Percentiles rank a stretch among this genome's conserved stretches.
phyloP scores from a whole-genome alignment of 2,329 filamentous ascomycete species.

The Leptodontidium sp. region DNA sequence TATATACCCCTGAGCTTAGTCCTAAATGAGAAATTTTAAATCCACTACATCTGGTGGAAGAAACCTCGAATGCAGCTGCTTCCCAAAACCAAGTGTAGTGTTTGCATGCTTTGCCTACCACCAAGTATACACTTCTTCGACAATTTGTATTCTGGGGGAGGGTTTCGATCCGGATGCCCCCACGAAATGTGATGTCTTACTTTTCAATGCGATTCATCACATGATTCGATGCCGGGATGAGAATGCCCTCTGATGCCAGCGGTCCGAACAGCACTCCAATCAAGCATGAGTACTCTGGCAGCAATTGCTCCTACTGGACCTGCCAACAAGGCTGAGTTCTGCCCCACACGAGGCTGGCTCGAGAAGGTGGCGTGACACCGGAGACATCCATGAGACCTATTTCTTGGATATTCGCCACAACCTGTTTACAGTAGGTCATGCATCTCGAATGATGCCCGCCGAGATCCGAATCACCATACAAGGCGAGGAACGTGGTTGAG shows the following conservation, averaged over 20 bases:
- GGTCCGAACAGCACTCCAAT: background rate
- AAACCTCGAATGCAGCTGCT: background rate
- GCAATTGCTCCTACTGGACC: background rate
- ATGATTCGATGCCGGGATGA: background rate
- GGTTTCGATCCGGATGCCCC: background rate
- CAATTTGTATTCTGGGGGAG: background rate
- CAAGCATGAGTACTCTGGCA: background rate
- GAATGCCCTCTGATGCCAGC: background rate
- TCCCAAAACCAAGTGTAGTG: background rate
- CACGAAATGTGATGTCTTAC: background rate
- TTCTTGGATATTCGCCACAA: background rate
- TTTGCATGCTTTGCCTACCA: background rate
- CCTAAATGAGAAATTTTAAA: slow-evolving; percentile 12
- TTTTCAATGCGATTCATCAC: background rate
- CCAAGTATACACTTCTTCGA: background rate
- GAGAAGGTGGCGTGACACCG: slow-evolving; percentile 27
- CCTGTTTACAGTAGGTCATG: background rate
- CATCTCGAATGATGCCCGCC: slow-evolving; percentile 7
- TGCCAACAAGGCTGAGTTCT: background rate
- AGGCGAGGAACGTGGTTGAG: background rate
- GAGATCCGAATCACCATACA: slow-evolving; percentile 21
- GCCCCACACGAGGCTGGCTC: slow-evolving; percentile 22
- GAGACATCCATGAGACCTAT: background rate
- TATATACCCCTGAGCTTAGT: slow-evolving; percentile 20
- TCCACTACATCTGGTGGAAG: background rate